These are phyloP conservation scores for Tilletia setariae DNA, from an alignment of 1,284 basidiomycete genomes.

Conservation along the genomic window DNA sequence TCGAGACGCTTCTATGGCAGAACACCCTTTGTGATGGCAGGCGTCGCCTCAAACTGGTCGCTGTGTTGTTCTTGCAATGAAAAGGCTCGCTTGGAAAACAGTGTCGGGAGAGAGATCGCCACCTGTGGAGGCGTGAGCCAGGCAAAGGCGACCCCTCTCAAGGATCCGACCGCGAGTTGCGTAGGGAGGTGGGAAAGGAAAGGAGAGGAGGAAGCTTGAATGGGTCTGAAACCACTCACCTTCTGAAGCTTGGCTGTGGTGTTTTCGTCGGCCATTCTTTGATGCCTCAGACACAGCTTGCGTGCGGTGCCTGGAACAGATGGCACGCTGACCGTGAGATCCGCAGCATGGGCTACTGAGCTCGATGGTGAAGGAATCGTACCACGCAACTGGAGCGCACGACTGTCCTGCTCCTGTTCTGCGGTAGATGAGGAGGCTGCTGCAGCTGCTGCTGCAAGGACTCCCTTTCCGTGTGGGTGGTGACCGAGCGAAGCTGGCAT, in stretches of 20 bases:
- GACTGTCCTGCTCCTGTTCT: too few species aligned
- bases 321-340: background rate
- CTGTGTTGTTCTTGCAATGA: conserved; percentile 14
- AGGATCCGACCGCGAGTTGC: conserved; percentile 22
- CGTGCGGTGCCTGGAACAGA: conserved; percentile 20
- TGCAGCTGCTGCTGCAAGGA: too few species aligned
- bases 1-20: conserved; percentile 38
- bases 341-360: background rate
- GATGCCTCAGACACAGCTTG: conserved; percentile 84
- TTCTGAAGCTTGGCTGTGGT: conserved; percentile 88
- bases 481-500: too few species aligned
- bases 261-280: conserved; percentile 95
- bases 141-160: conserved; percentile 23
- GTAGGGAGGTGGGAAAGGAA: conserved; percentile 8
- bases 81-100: background rate
- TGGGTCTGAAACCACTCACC: conserved; percentile 60
- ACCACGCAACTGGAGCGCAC: too few species aligned
- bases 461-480: too few species aligned
- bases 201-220: conserved; percentile 1
- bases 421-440: too few species aligned
- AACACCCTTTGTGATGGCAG: conserved; percentile 35
- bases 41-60: conserved; percentile 51
- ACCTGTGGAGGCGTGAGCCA: conserved; percentile 23
- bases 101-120: conserved; percentile 17
- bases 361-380: too few species aligned